Evolutionary conservation across 2,329 filamentous ascomycete genomes (phyloP).

Genomic region (Podosphaera aphanis): DNA sequence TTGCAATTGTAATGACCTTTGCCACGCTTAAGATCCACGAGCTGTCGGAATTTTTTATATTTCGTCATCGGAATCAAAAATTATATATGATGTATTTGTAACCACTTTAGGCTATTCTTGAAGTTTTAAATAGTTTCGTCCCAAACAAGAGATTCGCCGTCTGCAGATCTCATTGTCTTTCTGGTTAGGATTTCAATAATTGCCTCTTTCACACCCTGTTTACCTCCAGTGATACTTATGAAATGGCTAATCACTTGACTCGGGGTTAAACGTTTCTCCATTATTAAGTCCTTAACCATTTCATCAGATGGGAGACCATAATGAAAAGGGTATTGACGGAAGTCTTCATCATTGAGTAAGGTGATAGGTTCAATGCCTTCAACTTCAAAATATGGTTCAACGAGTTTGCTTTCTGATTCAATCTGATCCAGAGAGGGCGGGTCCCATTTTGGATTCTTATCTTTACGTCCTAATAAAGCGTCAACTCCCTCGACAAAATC

Average conservation of each 20-base stretch:
- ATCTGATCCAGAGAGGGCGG: constrained; percentile 52
- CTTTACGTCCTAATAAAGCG: constrained; percentile 51
- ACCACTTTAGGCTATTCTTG: no score
- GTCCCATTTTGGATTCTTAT: constrained; percentile 35
- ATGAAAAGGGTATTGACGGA: constrained; percentile 48
- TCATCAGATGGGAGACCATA: constrained; percentile 48
- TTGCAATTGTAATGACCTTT: no score
- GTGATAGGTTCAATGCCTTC: constrained; percentile 24
- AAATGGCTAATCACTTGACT: constrained; percentile 41
- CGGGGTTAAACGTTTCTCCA: constrained; percentile 19
- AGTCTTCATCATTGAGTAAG: constrained; percentile 40
- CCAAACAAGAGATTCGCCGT: constrained; percentile 18
- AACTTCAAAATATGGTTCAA: constrained; percentile 43
- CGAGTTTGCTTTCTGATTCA: constrained; percentile 26
- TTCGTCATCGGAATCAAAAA: no score
- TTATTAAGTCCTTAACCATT: constrained; percentile 27
- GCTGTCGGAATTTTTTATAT: no score
- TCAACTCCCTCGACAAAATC: constrained; percentile 89
- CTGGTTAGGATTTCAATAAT: constrained; percentile 44
- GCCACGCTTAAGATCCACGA: no score
- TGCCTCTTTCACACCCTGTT: constrained; percentile 46
- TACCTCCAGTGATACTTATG: constrained; percentile 31
- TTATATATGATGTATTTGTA: no score
- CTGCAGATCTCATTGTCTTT: constrained; percentile 27
- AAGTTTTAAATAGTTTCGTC: no score